phyloP scores from a whole-genome alignment of 495 filamentous ascomycete genomes.

The Pseudoneurospora amorphoporcata region DNA sequence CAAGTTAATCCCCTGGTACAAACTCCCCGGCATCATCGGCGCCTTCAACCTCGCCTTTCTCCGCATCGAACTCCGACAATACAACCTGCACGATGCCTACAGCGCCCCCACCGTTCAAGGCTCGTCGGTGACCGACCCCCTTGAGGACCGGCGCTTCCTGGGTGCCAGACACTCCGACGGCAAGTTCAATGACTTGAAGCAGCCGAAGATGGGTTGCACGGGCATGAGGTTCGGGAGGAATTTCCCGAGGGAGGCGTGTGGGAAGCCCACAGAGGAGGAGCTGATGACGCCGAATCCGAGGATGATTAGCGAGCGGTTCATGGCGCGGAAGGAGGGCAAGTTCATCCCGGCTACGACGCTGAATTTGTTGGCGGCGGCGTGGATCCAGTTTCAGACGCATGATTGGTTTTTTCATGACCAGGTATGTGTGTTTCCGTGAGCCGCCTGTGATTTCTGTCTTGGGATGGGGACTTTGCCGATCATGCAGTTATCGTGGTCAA shows the following conservation, averaged over 20 bases:
- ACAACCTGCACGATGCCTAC: conserved; percentile 34
- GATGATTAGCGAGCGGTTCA: conserved; percentile 24
- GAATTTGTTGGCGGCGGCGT: conserved; percentile 35
- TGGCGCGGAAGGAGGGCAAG: conserved; percentile 17
- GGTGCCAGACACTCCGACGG: conserved; percentile 31
- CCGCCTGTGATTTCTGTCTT: not conserved
- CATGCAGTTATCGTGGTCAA: not conserved
- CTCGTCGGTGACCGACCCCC: conserved; percentile 9
- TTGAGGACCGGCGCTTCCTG: conserved; percentile 17
- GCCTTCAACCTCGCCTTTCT: conserved; percentile 28
- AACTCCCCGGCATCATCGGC: conserved; percentile 27
- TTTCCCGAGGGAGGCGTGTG: conserved; percentile 20
- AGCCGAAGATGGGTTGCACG: conserved; percentile 32
- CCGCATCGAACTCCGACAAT: conserved; percentile 27
- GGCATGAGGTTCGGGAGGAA: conserved; percentile 35
- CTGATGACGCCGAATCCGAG: conserved; percentile 33
- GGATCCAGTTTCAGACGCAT: conserved; percentile 39
- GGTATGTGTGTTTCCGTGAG: conserved; percentile 3
- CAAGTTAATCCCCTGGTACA: conserved; percentile 27
- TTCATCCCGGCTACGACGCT: conserved; percentile 34
- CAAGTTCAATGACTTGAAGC: conserved; percentile 27
- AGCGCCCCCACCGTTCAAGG: conserved; percentile 21
- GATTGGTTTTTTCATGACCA: conserved; percentile 31
- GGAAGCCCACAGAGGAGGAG: conserved; percentile 26
- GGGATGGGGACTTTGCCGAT: not conserved